phyloP scores from a whole-genome alignment of 768 basidiomycete species.

The Leccinum incarnatum region DNA sequence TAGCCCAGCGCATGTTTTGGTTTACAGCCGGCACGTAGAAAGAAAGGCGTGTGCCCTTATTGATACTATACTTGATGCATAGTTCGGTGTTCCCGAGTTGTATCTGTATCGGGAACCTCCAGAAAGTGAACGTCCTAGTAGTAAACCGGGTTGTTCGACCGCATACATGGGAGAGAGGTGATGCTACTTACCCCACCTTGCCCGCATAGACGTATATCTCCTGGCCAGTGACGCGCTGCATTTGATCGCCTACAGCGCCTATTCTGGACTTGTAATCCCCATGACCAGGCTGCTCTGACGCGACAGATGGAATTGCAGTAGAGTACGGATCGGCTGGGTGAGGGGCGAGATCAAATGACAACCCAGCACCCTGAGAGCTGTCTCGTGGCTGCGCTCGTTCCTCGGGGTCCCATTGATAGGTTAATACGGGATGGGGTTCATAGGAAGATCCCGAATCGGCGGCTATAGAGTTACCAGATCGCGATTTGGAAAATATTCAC shows the following conservation, averaged over 20 bases:
- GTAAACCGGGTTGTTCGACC: background rate
- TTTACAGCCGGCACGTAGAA: constrained; percentile 80
- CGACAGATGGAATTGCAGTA: constrained; percentile 35
- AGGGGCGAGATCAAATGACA: constrained; percentile 54
- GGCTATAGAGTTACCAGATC: constrained; percentile 40
- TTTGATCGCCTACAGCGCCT: constrained; percentile 30
- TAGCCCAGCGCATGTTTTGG: constrained; percentile 90
- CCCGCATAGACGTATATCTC: constrained; percentile 72
- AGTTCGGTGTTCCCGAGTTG: constrained; percentile 73
- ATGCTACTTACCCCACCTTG: constrained; percentile 48
- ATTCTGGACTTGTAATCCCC: constrained; percentile 20
- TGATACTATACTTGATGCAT: constrained; percentile 76
- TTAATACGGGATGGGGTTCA: constrained; percentile 67
- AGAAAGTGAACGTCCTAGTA: constrained; percentile 83
- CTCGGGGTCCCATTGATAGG: constrained; percentile 73
- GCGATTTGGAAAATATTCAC: background rate
- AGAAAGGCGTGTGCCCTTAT: constrained; percentile 68
- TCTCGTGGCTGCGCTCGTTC: constrained; percentile 18
- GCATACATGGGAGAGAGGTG: background rate
- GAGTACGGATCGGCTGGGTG: constrained; percentile 76
- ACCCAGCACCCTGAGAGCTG: constrained; percentile 26
- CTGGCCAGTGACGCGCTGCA: constrained; percentile 51
- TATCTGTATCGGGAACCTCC: constrained; percentile 86
- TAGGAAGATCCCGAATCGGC: constrained; percentile 78
- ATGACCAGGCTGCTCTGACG: constrained; percentile 7